Evolutionary conservation across 2,329 filamentous ascomycete genomes (phyloP), one percentile per base, ranked within the genome.

Genomic region (Monilinia fructicola): DNA sequence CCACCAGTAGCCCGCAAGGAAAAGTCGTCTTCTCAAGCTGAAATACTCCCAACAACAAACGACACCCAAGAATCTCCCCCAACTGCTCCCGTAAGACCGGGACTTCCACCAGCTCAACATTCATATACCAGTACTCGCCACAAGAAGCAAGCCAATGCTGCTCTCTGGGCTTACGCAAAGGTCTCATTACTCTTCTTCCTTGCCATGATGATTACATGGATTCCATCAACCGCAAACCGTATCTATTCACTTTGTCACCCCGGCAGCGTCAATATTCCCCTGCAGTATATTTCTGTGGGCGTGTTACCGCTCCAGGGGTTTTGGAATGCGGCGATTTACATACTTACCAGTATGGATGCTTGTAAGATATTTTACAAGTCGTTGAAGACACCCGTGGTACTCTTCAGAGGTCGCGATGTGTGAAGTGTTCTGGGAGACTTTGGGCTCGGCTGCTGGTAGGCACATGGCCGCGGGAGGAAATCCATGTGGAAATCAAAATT

Each of bases 301-400:
- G 91, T 95, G 0, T 82, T 96, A 11, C 91, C 92, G 0, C 82
- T 93, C 0, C 92, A 96, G 75, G 92, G 92, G 0, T 90, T 93
- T 73, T 95, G 91, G 91, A 96, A 96, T 76, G 85, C 88, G 23
- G 77, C 90, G 67, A 92, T 96, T 71, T 96, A 95, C 77, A 78
- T 87, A 21, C 82, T 85, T 14, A 92, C 90, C 1, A 91, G 89
- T 7, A 85, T 87, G 81, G 53, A 60, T 50, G 53, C 26, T 28
- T 54, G 46, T 44, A 40, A 2, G 18, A n/a, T 55, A 26, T 40
- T 44, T n/a, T 63, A 48, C 48, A 55, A 3, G 18, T 31, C 4
- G 11, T 18, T 55, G 35, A 35, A 18, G 4, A 16, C 26, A 23
- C 44, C 58, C 7, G 58, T 60, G 44, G 42, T 50, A 6, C 12